A percentile compares a stretch with the other conserved stretches of the same genome.
Evolutionary conservation across 1,139 yeast genomes (phyloP).

Genomic region (Zygosaccharomyces pseudobailii): DNA sequence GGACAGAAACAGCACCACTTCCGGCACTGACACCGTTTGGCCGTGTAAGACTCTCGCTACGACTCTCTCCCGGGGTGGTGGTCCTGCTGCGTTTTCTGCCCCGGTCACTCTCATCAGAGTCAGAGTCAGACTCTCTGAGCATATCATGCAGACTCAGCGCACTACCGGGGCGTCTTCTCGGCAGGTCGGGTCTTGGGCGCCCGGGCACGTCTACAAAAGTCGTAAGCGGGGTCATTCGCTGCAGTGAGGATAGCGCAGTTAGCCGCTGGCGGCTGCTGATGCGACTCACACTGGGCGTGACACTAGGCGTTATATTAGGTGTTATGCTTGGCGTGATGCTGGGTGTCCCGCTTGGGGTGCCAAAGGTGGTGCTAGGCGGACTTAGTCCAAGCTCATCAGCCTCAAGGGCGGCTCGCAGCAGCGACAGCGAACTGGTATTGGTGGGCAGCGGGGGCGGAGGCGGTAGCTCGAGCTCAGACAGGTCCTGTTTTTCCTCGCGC

Average conservation of each 20-base stretch:
- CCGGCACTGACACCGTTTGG: conserved; percentile 14
- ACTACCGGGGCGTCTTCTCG: conserved; percentile 26
- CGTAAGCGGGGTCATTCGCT: conserved; percentile 37
- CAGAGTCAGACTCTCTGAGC: conserved; percentile 21
- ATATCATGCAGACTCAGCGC: conserved; percentile 23
- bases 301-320: neutral
- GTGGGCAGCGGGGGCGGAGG: conserved; percentile 1
- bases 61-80: conserved; percentile 1
- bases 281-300: conserved; percentile 9
- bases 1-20: neutral
- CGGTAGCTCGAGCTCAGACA: conserved; percentile 2
- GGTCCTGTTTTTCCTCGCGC: conserved; percentile 1
- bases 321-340: conserved; percentile 1
- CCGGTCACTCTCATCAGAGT: conserved; percentile 11
- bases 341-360: neutral
- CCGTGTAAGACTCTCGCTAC: neutral
- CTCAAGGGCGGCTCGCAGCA: neutral
- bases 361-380: conserved; percentile 1
- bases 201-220: conserved; percentile 4
- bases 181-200: conserved; percentile 5
- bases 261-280: conserved; percentile 21
- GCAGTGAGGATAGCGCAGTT: conserved; percentile 36
- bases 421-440: conserved; percentile 7
- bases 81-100: conserved; percentile 3
- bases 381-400: neutral